Evolutionary conservation across 192 early-diverging fungal species (phyloP), one percentile per base, ranked within the genome.

Genomic region (Coemansia sp.): DNA sequence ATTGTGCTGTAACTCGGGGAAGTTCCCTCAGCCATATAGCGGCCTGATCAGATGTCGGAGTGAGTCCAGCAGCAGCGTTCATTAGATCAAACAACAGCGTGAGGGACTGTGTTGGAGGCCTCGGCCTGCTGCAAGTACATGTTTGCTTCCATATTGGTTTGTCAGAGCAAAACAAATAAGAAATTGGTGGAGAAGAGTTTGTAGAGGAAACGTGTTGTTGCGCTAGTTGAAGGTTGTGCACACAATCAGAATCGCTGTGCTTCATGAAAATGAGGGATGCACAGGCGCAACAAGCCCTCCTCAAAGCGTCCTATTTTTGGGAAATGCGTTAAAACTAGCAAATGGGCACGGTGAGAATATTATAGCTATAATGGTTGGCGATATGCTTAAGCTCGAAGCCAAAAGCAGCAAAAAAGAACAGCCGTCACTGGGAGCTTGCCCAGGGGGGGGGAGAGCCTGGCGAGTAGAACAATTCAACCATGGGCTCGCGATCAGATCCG

Each of bases 221-320:
- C 53, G 62, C 57, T 60, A 63, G 51, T 51, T 68, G 66, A 58
- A 68, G 6, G 63, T 66, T 69, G 66, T 78, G 75, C 42, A 65
- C 71, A 59, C 75, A 78, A 24, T 63, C 30, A 51, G 70, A 58
- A 54, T 72, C 70, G 56, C 75, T 72, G 53, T 53, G 51, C 33
- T 31, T 61, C 75, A 78, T 78, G 27, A 66, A 74, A 64, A 17
- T 46, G 39, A 17, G 39, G 39, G 14, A 46, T 46, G 24, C 27
- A 54, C 29, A 54, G 32, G 24, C 22, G 33, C 25, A 22, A 63
- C 39, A 9, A 46, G 11, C 39, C 39, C 39, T 46, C 39, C 11
- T 42, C 22, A 9, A 50, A 54, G 27, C 61, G 51, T n/a, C 20
- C 20, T 27, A 31, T 29, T 27, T 8, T 52, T 63, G 30, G 23